Base-by-base conservation (phyloP, 1,284 basidiomycete species). In the Thecaphora frezii region DNA sequence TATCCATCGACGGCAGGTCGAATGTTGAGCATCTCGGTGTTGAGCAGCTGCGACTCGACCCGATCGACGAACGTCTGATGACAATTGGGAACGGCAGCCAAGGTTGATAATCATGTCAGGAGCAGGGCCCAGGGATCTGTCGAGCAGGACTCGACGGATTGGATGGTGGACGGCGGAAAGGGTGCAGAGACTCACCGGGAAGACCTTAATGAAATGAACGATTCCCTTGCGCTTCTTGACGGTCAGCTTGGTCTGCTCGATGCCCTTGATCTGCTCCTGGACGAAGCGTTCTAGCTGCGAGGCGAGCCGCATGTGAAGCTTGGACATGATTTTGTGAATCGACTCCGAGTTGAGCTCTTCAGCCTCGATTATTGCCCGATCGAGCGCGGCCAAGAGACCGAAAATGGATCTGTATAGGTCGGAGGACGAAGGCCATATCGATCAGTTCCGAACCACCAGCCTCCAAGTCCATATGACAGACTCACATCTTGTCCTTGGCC, bases 191-290 rank as follows among this genome's bases (percentile, higher is more conserved):
- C 81, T 23, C 40, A 87, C 83, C 0, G 94, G 91, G 83, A 98
- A 97, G 76, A 91, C 87, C 66, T 89, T 89, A 71, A 97, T 87
- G 77, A 97, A 97, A 46, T 89, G 89, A n/a, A 88, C 89, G 18
- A 97, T 90, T 2, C 94, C 94, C 63, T 87, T 88, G 23, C 93
- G 87, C 78, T 94, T 96, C 83, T 91, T 94, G 78, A 87, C 89
- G 7, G 89, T 90, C 45, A 93, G 80, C 78, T 93, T 93, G 2
- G 91, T 94, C 66, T 89, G 87, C 73, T 94, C 93, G 41, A 73
- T 67, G 3, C 56, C 85, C 56, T 88, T 88, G 67, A 97, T 86
- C 80, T 97, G 93, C 54, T 92, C 89, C 66, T 74, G 73, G 36
- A 80, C 48, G 23, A 68, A 69, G 3, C 60, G 58, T 12, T 71